A percentile compares a stretch with the other conserved stretches of the same genome.
Conservation (phyloP, 2,329 filamentous ascomycete genomes). For the Fusarium citri region DNA sequence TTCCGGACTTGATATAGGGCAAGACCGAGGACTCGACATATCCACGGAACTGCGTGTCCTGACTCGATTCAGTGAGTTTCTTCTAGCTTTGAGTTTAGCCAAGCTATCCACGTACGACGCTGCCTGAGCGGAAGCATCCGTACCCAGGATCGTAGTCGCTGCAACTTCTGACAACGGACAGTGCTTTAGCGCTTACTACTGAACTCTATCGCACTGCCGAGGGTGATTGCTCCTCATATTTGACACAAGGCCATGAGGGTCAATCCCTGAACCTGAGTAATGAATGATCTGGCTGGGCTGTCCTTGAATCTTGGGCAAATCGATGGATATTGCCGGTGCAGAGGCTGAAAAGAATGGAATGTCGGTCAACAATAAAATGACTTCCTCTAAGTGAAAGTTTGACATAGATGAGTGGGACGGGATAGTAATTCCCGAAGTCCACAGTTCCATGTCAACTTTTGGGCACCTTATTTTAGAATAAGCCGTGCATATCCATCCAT, state of each 20-base stretch:
- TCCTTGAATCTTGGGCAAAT: background rate
- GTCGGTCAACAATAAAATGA: constrained; percentile 26
- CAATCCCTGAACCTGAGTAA: constrained; percentile 22
- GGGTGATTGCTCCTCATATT: constrained; percentile 13
- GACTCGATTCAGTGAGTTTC: background rate
- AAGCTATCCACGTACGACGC: background rate
- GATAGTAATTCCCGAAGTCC: constrained; percentile 20
- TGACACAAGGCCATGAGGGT: constrained; percentile 7
- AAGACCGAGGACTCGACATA: background rate
- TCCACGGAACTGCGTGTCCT: background rate
- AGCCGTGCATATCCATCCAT: constrained; percentile 20
- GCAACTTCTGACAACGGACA: constrained; percentile 14
- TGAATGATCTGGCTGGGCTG: background rate
- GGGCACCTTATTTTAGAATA: constrained; percentile 12
- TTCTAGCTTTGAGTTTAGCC: background rate
- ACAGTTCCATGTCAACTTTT: constrained; percentile 14
- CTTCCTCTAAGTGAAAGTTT: constrained; percentile 24
- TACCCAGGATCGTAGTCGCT: constrained; percentile 16
- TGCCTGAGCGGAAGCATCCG: constrained; percentile 32
- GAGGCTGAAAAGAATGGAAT: constrained; percentile 19
- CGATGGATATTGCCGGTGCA: constrained; percentile 1
- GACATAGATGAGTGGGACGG: constrained; percentile 18
- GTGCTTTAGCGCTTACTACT: constrained; percentile 18
- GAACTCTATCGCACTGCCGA: constrained; percentile 35
- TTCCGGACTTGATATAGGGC: background rate